Percentiles rank a stretch among this genome's conserved stretches.
Conservation (phyloP, 73 alveolate species). For the Urostyla sp. region DNA sequence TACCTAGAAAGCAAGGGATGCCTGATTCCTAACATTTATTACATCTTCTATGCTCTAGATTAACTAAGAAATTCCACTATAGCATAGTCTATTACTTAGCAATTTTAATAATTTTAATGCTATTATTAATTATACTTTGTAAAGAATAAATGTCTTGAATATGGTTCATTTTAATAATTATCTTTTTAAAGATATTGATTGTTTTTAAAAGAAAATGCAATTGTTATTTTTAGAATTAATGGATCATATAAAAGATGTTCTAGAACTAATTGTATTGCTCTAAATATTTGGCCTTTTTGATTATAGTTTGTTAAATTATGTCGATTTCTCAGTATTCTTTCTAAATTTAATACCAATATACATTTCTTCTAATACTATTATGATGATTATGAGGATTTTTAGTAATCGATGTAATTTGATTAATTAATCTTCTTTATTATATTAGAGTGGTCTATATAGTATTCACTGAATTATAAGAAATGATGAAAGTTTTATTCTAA, state of each 20-base stretch:
- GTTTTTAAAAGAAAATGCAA: too few species aligned
- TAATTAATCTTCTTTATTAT: not conserved
- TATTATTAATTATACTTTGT: too few species aligned
- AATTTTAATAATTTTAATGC: too few species aligned
- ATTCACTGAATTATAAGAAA: constrained; percentile 9
- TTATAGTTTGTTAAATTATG: constrained; percentile 11
- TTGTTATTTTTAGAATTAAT: constrained; percentile 5
- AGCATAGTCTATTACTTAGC: too few species aligned
- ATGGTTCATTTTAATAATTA: too few species aligned
- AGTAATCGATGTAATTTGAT: not conserved
- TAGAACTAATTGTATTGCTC: not conserved
- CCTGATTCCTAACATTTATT: too few species aligned
- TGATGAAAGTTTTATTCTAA: not conserved
- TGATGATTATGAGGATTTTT: not conserved
- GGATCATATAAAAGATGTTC: constrained; percentile 32
- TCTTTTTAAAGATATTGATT: too few species aligned
- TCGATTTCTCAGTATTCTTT: not conserved
- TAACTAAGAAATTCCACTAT: too few species aligned
- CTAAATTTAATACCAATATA: constrained; percentile 11
- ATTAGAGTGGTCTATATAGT: not conserved
- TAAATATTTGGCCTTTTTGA: constrained; percentile 2
- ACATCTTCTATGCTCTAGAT: too few species aligned
- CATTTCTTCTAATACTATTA: not conserved
- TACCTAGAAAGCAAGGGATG: too few species aligned
- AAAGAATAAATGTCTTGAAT: too few species aligned